Base-by-base conservation (phyloP, 768 basidiomycete genomes). In the Boletus rex-veris region DNA sequence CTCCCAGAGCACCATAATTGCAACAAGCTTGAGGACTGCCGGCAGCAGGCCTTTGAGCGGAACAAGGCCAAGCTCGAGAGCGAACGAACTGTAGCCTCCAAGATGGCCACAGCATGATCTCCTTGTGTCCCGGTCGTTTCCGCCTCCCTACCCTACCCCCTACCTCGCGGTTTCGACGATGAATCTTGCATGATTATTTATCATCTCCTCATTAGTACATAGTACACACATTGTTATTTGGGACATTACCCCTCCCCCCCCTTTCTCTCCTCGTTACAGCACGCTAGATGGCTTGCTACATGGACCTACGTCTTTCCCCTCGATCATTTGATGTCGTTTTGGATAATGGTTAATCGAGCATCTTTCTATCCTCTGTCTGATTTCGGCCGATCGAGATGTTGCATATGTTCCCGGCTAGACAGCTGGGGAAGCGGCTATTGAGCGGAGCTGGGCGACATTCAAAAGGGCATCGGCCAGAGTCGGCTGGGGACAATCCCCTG, bases 1-100 rank as follows among this genome's bases (percentile, higher is more conserved):
- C 78, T 95, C 58, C 91, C 92, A 7, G 92, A 94, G 68, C 89
- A 90, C 62, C 92, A 95, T 70, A 79, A 80, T 51, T 95, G 92
- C 75, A 80, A 82, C 60, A 87, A 92, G 57, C 75, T 95, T 57
- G 85, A 89, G 67, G 85, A 85, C 70, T 94, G 92, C 74, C 77
- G 86, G 58, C 87, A 91, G 70, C 86, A 90, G 71, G 92, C 92
- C 18, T 94, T 92, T 67, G 84, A 91, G 60, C 80, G 82, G 65
- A 93, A 94, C 78, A 92, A 93, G 82, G 79, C 75, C 48, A 90
- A 90, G 74, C 75, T 94, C 53, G 91, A 92, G 79, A 84, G 85
- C 62, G 92, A 94, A 73, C 84, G 88, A 73, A 94, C 92, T 18
- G 86, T 90, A 35, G 85, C 86, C 33, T 76, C 88, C 67, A 93